These are phyloP conservation scores for Termitomyces sp. DNA, from an alignment of 768 basidiomycete species.

Conservation along the genomic window DNA sequence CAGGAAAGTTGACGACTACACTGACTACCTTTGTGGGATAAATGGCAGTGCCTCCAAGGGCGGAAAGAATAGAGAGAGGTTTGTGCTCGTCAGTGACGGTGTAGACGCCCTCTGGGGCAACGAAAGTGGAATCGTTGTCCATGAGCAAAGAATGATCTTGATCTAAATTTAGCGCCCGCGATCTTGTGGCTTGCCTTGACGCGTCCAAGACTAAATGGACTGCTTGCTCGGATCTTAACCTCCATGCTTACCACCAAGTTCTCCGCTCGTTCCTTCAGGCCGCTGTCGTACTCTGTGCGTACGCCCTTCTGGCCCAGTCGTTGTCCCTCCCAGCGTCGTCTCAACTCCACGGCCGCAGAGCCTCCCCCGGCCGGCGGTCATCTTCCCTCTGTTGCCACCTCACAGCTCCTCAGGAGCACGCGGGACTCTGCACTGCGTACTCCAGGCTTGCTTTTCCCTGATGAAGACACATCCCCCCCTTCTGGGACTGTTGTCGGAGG, in stretches of 20 bases:
- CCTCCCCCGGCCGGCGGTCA: constrained; percentile 81
- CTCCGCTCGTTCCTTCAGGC: constrained; percentile 18
- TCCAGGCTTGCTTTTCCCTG: constrained; percentile 66
- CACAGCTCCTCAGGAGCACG: constrained; percentile 55
- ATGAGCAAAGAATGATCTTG: constrained; percentile 27
- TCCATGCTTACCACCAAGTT: constrained; percentile 32
- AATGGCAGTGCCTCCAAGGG: constrained; percentile 28
- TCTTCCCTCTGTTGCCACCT: constrained; percentile 65
- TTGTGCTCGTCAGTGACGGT: constrained; percentile 85
- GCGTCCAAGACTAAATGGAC: constrained; percentile 10
- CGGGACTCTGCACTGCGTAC: constrained; percentile 70
- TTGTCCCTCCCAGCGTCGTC: constrained; percentile 25
- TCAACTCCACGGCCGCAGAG: constrained; percentile 49
- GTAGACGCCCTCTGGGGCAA: constrained; percentile 88
- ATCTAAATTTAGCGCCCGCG: constrained; percentile 3
- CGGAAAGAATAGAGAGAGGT: constrained; percentile 39
- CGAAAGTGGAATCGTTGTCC: constrained; percentile 82
- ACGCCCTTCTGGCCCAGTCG: not conserved
- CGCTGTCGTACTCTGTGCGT: constrained; percentile 16
- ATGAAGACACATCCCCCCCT: constrained; percentile 44
- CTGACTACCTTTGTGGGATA: constrained; percentile 63
- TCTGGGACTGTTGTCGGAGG: constrained; percentile 53
- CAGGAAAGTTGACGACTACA: constrained; percentile 57
- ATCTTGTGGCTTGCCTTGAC: constrained; percentile 10
- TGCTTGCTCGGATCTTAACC: constrained; percentile 39